Evolutionary conservation across 768 basidiomycete genomes (phyloP).

Genomic region (Leucocoprinus leucothites): DNA sequence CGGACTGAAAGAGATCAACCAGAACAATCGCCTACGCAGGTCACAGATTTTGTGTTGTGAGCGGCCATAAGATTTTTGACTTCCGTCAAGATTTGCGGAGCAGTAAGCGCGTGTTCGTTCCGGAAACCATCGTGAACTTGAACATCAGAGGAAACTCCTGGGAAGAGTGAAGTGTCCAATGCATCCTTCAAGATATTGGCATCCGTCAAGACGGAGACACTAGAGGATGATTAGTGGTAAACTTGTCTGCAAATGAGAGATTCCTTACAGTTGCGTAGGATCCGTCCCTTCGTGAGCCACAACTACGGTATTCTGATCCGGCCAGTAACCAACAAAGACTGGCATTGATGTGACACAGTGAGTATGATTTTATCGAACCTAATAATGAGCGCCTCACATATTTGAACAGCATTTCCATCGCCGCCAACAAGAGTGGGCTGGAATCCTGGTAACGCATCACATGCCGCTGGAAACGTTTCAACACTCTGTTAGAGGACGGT

Average conservation of each 20-base stretch:
- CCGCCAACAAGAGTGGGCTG: slow-evolving; percentile 44
- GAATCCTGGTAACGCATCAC: slow-evolving; percentile 37
- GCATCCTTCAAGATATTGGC: slow-evolving; percentile 33
- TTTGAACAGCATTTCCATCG: slow-evolving; percentile 44
- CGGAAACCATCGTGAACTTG: slow-evolving; percentile 54
- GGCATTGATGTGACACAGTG: neutral
- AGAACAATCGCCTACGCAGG: slow-evolving; percentile 29
- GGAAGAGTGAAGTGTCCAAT: slow-evolving; percentile 49
- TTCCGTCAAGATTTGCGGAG: slow-evolving; percentile 38
- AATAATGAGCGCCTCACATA: slow-evolving; percentile 34
- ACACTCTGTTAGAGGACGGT: neutral
- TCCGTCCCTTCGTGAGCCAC: slow-evolving; percentile 64
- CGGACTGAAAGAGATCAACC: neutral
- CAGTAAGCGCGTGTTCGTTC: slow-evolving; percentile 46
- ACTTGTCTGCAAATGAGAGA: neutral
- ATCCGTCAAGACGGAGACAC: slow-evolving; percentile 52
- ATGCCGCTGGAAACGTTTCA: slow-evolving; percentile 30
- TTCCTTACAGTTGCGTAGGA: slow-evolving; percentile 45
- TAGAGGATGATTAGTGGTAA: slow-evolving; percentile 16
- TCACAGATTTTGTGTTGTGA: slow-evolving; percentile 36
- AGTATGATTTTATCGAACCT: neutral
- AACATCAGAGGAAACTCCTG: slow-evolving; percentile 43
- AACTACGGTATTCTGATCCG: slow-evolving; percentile 45
- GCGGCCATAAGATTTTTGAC: slow-evolving; percentile 36
- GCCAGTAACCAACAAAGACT: slow-evolving; percentile 61